Base-by-base conservation (phyloP, 805 yeast species). In the Phaffomyces antillensis region DNA sequence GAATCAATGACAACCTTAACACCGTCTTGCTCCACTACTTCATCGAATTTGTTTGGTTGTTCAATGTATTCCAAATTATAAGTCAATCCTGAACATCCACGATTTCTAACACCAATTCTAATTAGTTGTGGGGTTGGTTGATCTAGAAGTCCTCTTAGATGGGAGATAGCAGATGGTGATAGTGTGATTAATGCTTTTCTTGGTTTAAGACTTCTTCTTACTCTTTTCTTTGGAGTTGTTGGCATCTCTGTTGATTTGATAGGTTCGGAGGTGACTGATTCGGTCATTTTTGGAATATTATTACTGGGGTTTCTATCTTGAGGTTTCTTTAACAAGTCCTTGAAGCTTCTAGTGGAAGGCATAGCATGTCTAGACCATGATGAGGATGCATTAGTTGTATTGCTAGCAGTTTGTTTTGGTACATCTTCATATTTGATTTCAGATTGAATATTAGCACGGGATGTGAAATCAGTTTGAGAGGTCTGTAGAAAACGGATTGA, bases 31-130 rank as follows among this genome's bases (percentile, higher is more conserved):
- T 79, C 87, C 10, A 93, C 87, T 47, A 83, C 71, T 66, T 93
- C 99, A 64, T 93, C 99, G 58, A 91, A 93, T 67, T 89, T 88
- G n/a, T 90, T 96, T 9, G 97, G 91, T 60, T 77, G 73, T 26
- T 80, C 76, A 36, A 93, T 96, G 66, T 93, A 93, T 60, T 89
- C 96, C 51, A 93, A 69, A 64, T 89, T 83, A 64, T 93, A 93
- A 0, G 96, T 81, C 48, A 93, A 73, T 0, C 99, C 99, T 0
- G 98, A 91, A 64, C 99, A 93, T 5, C 99, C 99, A 60, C 98
- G 75, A 66, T 93, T 93, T 52, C 79, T 79, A n/a, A 95, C 98
- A 15, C 97, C 96, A 13, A 93, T 83, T 55, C 97, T 76, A 40
- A 93, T 87, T 58, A 88, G 72, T 66, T 91, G 80, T 12, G 98